Evolutionary conservation across 192 early-diverging fungal species (phyloP).

Genomic region (Dissophora globulifera): DNA sequence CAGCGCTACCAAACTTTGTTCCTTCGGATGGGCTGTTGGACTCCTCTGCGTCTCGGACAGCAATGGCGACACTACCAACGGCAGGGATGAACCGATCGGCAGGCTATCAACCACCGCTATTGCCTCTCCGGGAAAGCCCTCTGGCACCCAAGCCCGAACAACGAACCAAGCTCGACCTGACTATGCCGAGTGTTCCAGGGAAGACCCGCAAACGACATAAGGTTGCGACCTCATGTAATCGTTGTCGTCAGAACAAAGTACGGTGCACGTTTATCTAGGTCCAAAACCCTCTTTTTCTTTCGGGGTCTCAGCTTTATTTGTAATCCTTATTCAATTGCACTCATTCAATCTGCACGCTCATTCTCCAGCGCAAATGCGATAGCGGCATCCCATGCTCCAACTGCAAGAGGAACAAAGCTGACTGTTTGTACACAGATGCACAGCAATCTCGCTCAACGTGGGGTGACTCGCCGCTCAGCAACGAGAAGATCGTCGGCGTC

Average conservation of each 20-base stretch:
- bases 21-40: neutral
- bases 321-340: too few species aligned
- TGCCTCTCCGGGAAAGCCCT: conserved; percentile 24
- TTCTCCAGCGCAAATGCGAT: conserved; percentile 48
- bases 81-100: conserved; percentile 11
- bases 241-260: conserved; percentile 53
- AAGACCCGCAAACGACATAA: conserved; percentile 51
- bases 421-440: conserved; percentile 49
- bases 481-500: conserved; percentile 42
- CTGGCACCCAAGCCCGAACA: conserved; percentile 10
- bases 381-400: conserved; percentile 50
- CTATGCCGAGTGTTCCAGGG: conserved; percentile 10
- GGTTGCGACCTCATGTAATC: conserved; percentile 50
- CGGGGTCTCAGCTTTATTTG: too few species aligned
- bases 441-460: conserved; percentile 49
- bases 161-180: conserved; percentile 19
- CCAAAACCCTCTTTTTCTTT: neutral
- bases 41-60: neutral
- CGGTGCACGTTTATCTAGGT: neutral
- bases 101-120: conserved; percentile 11
- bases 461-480: conserved; percentile 44
- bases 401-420: conserved; percentile 47
- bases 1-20: too few species aligned
- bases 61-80: neutral
- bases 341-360: too few species aligned